Evolutionary conservation across 352 stramenopile genomes (phyloP).

Genomic region (Phytophthora sp.): DNA sequence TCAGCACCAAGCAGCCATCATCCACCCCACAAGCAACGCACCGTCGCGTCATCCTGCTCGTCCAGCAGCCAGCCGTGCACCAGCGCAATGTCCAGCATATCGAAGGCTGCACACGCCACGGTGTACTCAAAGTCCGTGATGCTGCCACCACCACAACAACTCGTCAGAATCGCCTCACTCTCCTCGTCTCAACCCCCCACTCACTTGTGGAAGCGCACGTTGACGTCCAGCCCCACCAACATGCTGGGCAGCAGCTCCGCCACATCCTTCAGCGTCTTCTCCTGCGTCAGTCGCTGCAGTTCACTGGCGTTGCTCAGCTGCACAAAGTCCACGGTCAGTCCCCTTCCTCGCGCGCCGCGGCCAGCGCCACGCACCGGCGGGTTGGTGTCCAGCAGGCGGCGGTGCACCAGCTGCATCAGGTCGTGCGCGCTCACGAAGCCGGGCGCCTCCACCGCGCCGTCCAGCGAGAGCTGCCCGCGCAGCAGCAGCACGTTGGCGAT

Average conservation of each 20-base stretch:
- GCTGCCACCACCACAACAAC: slow-evolving; percentile 29
- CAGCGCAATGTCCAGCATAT: slow-evolving; percentile 95
- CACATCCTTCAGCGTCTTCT: slow-evolving; percentile 91
- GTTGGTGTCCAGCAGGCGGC: slow-evolving; percentile 88
- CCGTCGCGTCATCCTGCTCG: slow-evolving; percentile 86
- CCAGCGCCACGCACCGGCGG: slow-evolving; percentile 42
- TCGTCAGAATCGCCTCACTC: neutral
- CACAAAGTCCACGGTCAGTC: slow-evolving; percentile 3
- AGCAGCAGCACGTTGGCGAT: slow-evolving; percentile 97
- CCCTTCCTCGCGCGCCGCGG: neutral
- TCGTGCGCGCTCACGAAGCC: slow-evolving; percentile 90
- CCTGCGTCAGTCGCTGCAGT: slow-evolving; percentile 68
- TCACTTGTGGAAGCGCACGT: slow-evolving; percentile 95
- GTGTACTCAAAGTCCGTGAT: slow-evolving; percentile 97
- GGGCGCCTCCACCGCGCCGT: slow-evolving; percentile 50
- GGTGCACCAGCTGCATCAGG: slow-evolving; percentile 91
- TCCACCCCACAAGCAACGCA: slow-evolving; percentile 16
- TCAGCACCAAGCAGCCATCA: neutral
- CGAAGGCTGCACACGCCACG: slow-evolving; percentile 93
- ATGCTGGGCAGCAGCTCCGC: slow-evolving; percentile 93
- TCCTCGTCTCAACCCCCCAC: neutral
- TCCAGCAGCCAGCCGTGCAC: slow-evolving; percentile 99
- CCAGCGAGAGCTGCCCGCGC: slow-evolving; percentile 86
- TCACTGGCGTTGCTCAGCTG: slow-evolving; percentile 57
- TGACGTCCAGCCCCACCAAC: slow-evolving; percentile 97